Evolutionary conservation across 2,329 filamentous ascomycete species (phyloP).

Genomic region (Chrysoporthe deuterocubensis): DNA sequence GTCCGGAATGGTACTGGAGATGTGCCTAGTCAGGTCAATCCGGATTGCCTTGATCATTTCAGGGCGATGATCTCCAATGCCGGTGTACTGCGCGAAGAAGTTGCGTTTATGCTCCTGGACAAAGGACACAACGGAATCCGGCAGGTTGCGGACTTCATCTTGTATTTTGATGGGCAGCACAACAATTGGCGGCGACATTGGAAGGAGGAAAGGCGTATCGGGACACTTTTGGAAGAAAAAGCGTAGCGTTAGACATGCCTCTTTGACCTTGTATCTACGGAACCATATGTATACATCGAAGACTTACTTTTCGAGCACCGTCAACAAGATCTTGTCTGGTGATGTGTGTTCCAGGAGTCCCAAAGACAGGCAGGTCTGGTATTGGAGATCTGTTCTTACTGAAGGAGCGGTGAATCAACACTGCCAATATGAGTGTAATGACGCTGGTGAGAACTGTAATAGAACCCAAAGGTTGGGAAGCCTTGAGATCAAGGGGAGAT

Average conservation of each 20-base stretch:
- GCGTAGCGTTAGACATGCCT: too few species aligned
- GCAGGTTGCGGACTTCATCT: not conserved
- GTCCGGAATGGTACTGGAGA: not conserved
- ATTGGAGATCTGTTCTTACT: not conserved
- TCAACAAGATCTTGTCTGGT: not conserved
- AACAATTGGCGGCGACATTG: not conserved
- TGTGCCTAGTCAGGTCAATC: not conserved
- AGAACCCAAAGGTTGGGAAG: not conserved
- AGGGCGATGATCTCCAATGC: not conserved
- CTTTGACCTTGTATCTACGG: too few species aligned
- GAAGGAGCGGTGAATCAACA: not conserved
- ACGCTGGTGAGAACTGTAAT: not conserved
- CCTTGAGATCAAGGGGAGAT: not conserved
- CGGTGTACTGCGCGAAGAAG: constrained; percentile 3
- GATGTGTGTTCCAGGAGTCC: not conserved
- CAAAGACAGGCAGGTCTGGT: not conserved
- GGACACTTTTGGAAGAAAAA: not conserved
- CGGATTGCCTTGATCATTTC: constrained; percentile 3
- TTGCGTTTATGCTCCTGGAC: not conserved
- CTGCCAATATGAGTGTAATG: not conserved
- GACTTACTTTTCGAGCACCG: not conserved
- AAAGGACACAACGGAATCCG: not conserved
- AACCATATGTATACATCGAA: not conserved
- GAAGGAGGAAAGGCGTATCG: not conserved
- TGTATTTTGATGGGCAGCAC: not conserved